A percentile compares a stretch with the other conserved stretches of the same genome.
Evolutionary conservation across 768 basidiomycete species (phyloP).

Genomic region (Collybia mongolica): DNA sequence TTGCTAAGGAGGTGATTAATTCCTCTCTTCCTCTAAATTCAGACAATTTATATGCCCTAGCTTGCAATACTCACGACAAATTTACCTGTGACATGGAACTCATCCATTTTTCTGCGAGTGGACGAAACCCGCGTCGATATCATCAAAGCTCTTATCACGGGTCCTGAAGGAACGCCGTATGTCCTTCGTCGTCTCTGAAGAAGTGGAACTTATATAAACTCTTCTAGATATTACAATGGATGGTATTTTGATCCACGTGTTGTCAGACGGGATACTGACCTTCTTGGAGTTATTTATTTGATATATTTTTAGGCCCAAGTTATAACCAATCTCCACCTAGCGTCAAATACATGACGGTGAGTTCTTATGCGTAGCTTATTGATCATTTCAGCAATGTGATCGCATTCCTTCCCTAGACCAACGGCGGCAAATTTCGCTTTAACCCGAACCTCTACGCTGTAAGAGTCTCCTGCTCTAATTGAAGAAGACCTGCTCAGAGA

Average conservation of each 20-base stretch:
- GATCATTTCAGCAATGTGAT: neutral
- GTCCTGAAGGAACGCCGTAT: constrained; percentile 92
- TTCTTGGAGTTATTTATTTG: constrained; percentile 55
- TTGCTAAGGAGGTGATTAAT: constrained; percentile 81
- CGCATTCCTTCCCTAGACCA: constrained; percentile 52
- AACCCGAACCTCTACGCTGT: constrained; percentile 95
- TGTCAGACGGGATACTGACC: neutral
- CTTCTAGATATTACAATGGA: constrained; percentile 79
- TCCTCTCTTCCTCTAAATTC: neutral
- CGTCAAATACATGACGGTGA: constrained; percentile 62
- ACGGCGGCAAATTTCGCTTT: constrained; percentile 86
- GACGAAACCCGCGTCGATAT: constrained; percentile 91
- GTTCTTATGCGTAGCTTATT: constrained; percentile 10
- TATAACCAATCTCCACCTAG: constrained; percentile 88
- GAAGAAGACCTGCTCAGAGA: neutral
- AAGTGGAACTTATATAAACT: constrained; percentile 6
- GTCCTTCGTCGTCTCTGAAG: constrained; percentile 22
- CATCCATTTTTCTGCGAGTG: constrained; percentile 89
- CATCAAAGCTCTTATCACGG: constrained; percentile 89
- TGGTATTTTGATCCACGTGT: constrained; percentile 50
- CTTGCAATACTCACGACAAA: constrained; percentile 93
- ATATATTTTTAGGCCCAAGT: constrained; percentile 87
- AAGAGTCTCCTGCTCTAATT: constrained; percentile 17
- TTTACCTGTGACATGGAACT: constrained; percentile 92
- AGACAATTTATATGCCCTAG: constrained; percentile 32